These are phyloP conservation scores for Fusarium pseudograminearum DNA, from an alignment of 2,329 filamentous ascomycete species.

Conservation along the genomic window DNA sequence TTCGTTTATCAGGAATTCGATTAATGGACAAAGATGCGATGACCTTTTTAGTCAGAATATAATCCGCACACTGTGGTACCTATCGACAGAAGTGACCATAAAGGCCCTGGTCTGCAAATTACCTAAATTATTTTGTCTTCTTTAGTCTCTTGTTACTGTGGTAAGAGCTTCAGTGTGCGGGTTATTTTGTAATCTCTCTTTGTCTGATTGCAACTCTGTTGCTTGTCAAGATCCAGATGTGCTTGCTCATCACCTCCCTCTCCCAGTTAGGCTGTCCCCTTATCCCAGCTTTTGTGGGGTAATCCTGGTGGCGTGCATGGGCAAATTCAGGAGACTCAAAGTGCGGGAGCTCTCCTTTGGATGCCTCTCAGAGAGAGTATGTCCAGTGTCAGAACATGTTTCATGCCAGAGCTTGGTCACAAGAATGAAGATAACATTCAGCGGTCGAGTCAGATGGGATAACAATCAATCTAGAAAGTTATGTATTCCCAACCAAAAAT, in stretches of 20 bases:
- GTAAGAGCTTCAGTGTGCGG: background rate
- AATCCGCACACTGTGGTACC: background rate
- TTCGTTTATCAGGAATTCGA: background rate
- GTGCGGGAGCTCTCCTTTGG: conserved; percentile 31
- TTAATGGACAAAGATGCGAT: conserved; percentile 4
- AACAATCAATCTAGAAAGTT: background rate
- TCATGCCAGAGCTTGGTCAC: background rate
- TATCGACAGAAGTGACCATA: background rate
- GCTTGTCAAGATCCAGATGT: conserved; percentile 5
- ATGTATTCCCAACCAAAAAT: background rate
- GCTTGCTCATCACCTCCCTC: conserved; percentile 32
- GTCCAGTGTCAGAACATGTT: conserved; percentile 4
- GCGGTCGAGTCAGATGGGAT: background rate
- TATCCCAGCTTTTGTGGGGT: conserved; percentile 45
- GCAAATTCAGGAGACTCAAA: conserved; percentile 37
- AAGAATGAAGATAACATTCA: background rate
- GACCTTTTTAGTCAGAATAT: background rate
- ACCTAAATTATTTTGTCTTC: background rate
- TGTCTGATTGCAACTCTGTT: background rate
- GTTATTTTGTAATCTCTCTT: background rate
- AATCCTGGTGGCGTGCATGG: conserved; percentile 39
- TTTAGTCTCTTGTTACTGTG: background rate
- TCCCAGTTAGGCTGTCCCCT: conserved; percentile 38
- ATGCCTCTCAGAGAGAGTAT: conserved; percentile 30
- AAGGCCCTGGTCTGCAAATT: background rate